A percentile compares a stretch with the other conserved stretches of the same genome.
Evolutionary conservation across 2,329 filamentous ascomycete genomes (phyloP).

Genomic region (Fusarium foetens): DNA sequence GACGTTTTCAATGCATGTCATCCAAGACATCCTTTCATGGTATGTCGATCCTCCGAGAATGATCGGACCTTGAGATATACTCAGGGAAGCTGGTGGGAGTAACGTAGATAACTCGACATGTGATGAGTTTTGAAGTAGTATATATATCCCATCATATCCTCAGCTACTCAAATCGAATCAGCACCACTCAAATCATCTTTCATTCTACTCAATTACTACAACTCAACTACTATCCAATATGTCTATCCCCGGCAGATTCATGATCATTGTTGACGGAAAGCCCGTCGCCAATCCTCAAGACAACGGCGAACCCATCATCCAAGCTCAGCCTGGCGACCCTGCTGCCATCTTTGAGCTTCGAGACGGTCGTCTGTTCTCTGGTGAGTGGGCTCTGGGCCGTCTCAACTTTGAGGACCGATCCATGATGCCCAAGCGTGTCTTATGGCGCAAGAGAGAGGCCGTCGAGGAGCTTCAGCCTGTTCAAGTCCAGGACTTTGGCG

Average conservation of each 20-base stretch:
- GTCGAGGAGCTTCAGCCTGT: background rate
- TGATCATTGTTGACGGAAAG: slow-evolving; percentile 16
- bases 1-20: background rate
- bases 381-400: slow-evolving; percentile 14
- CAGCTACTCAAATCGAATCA: accelerated
- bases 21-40: background rate
- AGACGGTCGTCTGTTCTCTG: background rate
- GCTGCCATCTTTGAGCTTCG: slow-evolving; percentile 16
- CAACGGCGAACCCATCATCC: background rate
- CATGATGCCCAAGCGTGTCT: slow-evolving; percentile 9
- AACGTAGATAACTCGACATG: background rate
- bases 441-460: background rate
- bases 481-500: accelerated
- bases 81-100: background rate
- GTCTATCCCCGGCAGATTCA: slow-evolving; percentile 7
- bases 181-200: accelerated
- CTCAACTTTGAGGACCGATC: background rate
- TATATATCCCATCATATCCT: background rate
- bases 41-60: background rate
- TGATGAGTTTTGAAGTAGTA: background rate
- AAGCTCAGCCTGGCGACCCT: background rate
- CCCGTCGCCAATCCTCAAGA: background rate
- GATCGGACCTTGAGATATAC: background rate
- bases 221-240: background rate
- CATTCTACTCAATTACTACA: too few relatives aligned